Percentiles rank a stretch among this genome's conserved stretches.
phyloP scores from a whole-genome alignment of 208 protist genomes.

The Leishmania braziliensis region DNA sequence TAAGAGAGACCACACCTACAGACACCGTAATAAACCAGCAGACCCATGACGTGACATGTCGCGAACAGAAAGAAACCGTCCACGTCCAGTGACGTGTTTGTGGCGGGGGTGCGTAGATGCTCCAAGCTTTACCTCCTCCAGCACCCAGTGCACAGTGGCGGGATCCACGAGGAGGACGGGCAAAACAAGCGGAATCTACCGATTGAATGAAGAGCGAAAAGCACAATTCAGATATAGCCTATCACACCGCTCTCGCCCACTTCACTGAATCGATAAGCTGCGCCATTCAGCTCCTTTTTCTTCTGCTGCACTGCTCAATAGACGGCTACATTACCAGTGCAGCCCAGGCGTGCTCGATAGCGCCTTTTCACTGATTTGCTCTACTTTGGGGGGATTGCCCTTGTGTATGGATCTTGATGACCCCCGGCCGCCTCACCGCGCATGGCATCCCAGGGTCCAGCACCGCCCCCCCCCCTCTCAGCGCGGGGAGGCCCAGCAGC shows the following conservation, averaged over 20 bases:
- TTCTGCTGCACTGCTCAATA: not conserved
- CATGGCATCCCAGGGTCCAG: not conserved
- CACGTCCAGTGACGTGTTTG: not conserved
- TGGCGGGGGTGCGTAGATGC: not conserved
- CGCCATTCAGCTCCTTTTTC: not conserved
- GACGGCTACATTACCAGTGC: not conserved
- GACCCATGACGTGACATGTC: not conserved
- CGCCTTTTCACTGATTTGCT: not conserved
- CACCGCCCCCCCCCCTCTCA: too few species aligned
- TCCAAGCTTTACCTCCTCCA: not conserved
- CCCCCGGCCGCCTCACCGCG: too few species aligned
- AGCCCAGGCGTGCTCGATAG: not conserved
- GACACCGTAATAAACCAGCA: not conserved
- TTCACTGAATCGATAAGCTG: not conserved
- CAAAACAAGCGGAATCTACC: not conserved
- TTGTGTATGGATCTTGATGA: not conserved
- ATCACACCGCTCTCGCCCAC: not conserved
- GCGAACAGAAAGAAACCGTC: not conserved
- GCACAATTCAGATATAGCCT: not conserved
- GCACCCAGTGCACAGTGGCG: not conserved
- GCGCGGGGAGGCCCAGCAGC: not conserved
- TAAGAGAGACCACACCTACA: not conserved
- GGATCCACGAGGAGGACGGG: not conserved
- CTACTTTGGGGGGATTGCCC: not conserved
- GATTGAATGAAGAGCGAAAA: not conserved